These are phyloP conservation scores for Stromatinia cepivora DNA, from an alignment of 2,329 filamentous ascomycete species.

Conservation along the genomic window DNA sequence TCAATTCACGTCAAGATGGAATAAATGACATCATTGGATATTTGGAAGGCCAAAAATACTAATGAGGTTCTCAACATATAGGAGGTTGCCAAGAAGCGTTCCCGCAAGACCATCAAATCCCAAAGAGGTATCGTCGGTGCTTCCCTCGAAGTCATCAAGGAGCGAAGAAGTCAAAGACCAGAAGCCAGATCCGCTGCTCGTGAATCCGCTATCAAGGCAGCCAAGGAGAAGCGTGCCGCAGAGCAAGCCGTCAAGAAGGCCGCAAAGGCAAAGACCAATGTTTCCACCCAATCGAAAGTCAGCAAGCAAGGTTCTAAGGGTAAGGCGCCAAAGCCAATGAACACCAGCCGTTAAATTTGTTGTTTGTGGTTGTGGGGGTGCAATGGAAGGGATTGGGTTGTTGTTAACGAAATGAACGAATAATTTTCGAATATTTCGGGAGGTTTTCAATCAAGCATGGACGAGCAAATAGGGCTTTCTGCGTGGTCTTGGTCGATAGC, in stretches of 20 bases:
- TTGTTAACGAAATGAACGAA: slow-evolving; percentile 28
- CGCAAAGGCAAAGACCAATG: slow-evolving; percentile 95
- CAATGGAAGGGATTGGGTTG: slow-evolving; percentile 29
- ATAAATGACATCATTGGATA: slow-evolving; percentile 18
- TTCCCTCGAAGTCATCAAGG: slow-evolving; percentile 99
- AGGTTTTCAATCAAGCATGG: slow-evolving; percentile 37
- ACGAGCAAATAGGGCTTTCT: slow-evolving; percentile 39
- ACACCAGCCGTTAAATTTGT: slow-evolving; percentile 74
- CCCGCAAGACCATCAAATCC: slow-evolving; percentile 95
- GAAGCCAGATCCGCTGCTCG: slow-evolving; percentile 94
- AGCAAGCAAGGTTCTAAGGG: slow-evolving; percentile 99
- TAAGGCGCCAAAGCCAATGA: slow-evolving; percentile 78
- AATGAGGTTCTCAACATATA: slow-evolving; percentile 47
- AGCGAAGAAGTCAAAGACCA: slow-evolving; percentile 91
- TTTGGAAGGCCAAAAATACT: slow-evolving; percentile 8
- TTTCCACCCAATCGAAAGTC: slow-evolving; percentile 63
- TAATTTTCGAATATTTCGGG: slow-evolving; percentile 7
- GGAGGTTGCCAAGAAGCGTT: slow-evolving; percentile 99
- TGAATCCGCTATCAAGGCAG: slow-evolving; percentile 87
- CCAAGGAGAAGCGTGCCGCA: slow-evolving; percentile 97
- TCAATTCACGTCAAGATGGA: background rate
- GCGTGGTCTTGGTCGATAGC: slow-evolving; percentile 40
- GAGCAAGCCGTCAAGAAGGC: slow-evolving; percentile 93
- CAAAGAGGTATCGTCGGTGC: slow-evolving; percentile 99
- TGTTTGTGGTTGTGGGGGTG: slow-evolving; percentile 15